Evolutionary conservation across 305 asterid species (phyloP).

Genomic region (Coffea humblotiana): DNA sequence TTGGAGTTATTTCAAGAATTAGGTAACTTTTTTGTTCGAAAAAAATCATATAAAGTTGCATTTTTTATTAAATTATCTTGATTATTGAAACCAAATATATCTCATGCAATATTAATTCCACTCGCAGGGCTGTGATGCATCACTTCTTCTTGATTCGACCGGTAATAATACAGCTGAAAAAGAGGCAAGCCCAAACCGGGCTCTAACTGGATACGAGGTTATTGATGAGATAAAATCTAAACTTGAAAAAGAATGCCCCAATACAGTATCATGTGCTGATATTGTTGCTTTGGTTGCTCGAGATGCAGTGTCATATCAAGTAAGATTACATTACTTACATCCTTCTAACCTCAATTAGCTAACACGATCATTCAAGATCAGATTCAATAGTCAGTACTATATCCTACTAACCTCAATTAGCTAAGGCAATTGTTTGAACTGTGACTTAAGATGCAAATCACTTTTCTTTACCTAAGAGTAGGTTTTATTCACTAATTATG

Average conservation of each 20-base stretch:
- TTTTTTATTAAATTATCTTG: too few relatives aligned
- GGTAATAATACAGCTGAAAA: slow-evolving; percentile 18
- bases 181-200: slow-evolving; percentile 16
- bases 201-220: slow-evolving; percentile 21
- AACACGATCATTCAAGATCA: too few relatives aligned
- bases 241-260: slow-evolving; percentile 26
- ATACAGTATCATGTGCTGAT: slow-evolving; percentile 35
- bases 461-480: background rate
- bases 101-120: slow-evolving; percentile 1
- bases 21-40: too few relatives aligned
- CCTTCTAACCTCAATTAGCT: background rate
- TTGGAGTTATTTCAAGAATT: too few relatives aligned
- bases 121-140: slow-evolving; percentile 38
- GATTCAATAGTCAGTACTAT: too few relatives aligned
- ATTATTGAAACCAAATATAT: too few relatives aligned
- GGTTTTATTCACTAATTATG: too few relatives aligned
- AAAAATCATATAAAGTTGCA: too few relatives aligned
- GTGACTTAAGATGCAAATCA: background rate
- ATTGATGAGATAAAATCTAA: slow-evolving; percentile 28
- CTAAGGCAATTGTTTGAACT: background rate
- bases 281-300: slow-evolving; percentile 31
- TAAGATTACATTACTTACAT: background rate
- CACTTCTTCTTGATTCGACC: slow-evolving; percentile 28
- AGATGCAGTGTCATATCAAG: slow-evolving; percentile 36
- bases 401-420: too few relatives aligned